phyloP scores from a whole-genome alignment of 257 asterid genomes.

The Jacaranda mimosifolia region DNA sequence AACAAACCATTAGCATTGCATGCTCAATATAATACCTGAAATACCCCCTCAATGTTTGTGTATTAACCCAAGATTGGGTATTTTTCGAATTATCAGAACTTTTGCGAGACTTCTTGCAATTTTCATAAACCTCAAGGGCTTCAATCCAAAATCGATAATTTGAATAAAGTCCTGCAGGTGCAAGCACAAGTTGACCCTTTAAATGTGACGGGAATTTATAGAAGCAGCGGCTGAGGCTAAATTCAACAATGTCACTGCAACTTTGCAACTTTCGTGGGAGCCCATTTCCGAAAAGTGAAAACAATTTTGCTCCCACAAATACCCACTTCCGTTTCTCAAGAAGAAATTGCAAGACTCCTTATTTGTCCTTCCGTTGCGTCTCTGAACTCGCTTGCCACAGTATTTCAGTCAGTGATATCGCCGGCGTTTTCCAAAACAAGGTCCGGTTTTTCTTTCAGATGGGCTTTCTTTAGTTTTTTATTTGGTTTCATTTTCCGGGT shows the following conservation, averaged over 20 bases:
- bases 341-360: slow-evolving; percentile 25
- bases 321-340: not conserved
- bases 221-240: not conserved
- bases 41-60: too few relatives aligned
- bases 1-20: too few relatives aligned
- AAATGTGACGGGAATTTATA: slow-evolving; percentile 5
- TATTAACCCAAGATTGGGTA: not conserved
- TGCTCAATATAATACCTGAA: too few relatives aligned
- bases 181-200: not conserved
- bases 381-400: slow-evolving; percentile 42
- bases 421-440: slow-evolving; percentile 61
- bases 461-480: slow-evolving; percentile 4
- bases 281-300: slow-evolving; percentile 16
- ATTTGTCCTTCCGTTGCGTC: slow-evolving; percentile 42
- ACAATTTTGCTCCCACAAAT: slow-evolving; percentile 2
- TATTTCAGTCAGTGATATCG: slow-evolving; percentile 39
- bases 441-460: slow-evolving; percentile 33
- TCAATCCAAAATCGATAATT: slow-evolving; percentile 1
- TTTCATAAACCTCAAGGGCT: slow-evolving; percentile 28
- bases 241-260: slow-evolving; percentile 49
- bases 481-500: not conserved
- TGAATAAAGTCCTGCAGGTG: slow-evolving; percentile 11
- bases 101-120: slow-evolving; percentile 7
- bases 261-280: slow-evolving; percentile 35
- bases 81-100: slow-evolving; percentile 13